Evolutionary conservation across 1,139 yeast genomes (phyloP).

Genomic region (Casaregolazyma suthepensis): DNA sequence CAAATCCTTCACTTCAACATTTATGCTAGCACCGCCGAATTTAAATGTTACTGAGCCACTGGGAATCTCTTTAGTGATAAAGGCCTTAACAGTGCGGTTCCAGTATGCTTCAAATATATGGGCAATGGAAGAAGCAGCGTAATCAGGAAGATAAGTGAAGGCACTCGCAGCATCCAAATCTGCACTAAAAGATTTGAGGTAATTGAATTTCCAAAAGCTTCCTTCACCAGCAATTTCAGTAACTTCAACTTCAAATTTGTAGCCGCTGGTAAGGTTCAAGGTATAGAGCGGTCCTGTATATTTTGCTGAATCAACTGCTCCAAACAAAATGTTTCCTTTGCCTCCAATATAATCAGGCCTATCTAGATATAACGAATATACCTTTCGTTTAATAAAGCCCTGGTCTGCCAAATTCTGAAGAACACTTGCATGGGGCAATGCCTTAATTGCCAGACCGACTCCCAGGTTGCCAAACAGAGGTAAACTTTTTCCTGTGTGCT

Average conservation of each 20-base stretch:
- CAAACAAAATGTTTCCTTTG: slow-evolving; percentile 49
- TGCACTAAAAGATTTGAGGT: background rate
- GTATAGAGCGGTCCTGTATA: slow-evolving; percentile 41
- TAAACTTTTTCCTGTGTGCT: slow-evolving; percentile 33
- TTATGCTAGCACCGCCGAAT: slow-evolving; percentile 39
- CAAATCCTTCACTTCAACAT: slow-evolving; percentile 34
- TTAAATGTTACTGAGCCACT: slow-evolving; percentile 27
- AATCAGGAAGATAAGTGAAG: slow-evolving; percentile 21
- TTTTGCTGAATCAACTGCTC: slow-evolving; percentile 55
- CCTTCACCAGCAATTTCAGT: background rate
- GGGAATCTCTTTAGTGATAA: slow-evolving; percentile 7
- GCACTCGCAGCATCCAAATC: slow-evolving; percentile 10
- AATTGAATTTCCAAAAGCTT: background rate
- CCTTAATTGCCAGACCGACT: slow-evolving; percentile 41
- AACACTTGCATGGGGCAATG: slow-evolving; percentile 18
- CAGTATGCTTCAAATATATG: slow-evolving; percentile 16
- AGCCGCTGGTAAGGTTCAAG: slow-evolving; percentile 17
- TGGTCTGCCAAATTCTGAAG: slow-evolving; percentile 20
- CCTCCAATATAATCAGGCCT: slow-evolving; percentile 32
- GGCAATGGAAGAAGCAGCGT: slow-evolving; percentile 14
- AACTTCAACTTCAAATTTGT: background rate
- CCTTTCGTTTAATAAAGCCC: slow-evolving; percentile 37
- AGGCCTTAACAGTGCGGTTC: slow-evolving; percentile 10
- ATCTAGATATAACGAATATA: slow-evolving; percentile 52
- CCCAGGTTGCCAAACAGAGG: slow-evolving; percentile 43